Percentiles rank a stretch among this genome's conserved stretches.
These are phyloP conservation scores for Dryadomyces sulphureus DNA, from an alignment of 2,329 filamentous ascomycete species.

Conservation along the genomic window DNA sequence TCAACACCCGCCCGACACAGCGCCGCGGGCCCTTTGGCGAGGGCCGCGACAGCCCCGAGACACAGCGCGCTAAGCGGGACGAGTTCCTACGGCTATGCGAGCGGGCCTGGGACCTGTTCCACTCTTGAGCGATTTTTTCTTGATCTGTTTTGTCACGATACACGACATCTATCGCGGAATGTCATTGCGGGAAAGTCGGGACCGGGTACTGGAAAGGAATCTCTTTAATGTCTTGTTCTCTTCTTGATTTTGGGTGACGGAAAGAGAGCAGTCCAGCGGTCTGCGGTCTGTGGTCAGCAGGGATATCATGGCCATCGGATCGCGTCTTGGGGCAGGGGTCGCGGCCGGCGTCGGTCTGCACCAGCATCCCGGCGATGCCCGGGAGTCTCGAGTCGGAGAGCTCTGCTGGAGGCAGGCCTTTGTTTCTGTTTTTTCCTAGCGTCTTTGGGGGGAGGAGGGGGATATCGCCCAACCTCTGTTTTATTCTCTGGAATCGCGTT, in stretches of 20 bases:
- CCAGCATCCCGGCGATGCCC: background rate
- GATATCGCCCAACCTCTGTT: too few species aligned
- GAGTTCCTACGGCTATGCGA: constrained; percentile 80
- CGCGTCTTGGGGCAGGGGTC: background rate
- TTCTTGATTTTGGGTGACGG: background rate
- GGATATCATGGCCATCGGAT: background rate
- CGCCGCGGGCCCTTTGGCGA: constrained; percentile 62
- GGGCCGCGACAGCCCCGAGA: constrained; percentile 70
- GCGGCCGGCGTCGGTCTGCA: too few species aligned
- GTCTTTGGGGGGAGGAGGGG: background rate
- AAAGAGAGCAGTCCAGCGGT: background rate
- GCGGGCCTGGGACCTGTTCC: constrained; percentile 91
- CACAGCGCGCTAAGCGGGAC: constrained; percentile 73
- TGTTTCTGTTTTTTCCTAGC: background rate
- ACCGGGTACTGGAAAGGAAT: constrained; percentile 5
- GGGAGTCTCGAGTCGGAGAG: too few species aligned
- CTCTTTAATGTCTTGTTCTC: constrained; percentile 5
- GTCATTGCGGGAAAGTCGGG: background rate
- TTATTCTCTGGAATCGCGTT: too few species aligned
- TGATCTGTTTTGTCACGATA: background rate
- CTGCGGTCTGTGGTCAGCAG: background rate
- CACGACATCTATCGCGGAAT: background rate
- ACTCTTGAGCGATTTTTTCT: constrained; percentile 45
- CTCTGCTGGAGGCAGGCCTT: background rate
- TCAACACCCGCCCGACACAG: constrained; percentile 49